Conservation (phyloP, 176 grass and related monocot species). For the Aegilops umbellulata region DNA sequence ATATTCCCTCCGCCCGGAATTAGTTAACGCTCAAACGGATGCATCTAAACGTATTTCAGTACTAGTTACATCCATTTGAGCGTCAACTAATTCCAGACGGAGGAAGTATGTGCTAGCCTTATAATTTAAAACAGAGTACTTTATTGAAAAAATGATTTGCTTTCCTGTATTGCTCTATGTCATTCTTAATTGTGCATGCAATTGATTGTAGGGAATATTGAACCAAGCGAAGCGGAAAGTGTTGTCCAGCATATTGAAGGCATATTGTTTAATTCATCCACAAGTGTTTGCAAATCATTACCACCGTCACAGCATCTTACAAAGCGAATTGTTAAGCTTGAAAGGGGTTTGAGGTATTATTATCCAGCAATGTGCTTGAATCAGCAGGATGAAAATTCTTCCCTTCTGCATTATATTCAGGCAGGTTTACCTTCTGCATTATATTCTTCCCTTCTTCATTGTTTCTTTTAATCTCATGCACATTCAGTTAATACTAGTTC, state of each 20-base stretch:
- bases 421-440: slow-evolving; percentile 57
- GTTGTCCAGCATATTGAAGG: slow-evolving; percentile 65
- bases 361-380: slow-evolving; percentile 68
- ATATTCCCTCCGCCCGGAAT: too few species aligned
- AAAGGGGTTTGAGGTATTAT: slow-evolving; percentile 72
- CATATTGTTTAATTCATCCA: slow-evolving; percentile 55
- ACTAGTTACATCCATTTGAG: too few species aligned
- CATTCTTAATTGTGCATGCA: slow-evolving; percentile 14
- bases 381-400: slow-evolving; percentile 87
- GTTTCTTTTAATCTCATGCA: neutral
- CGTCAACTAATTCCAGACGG: too few species aligned
- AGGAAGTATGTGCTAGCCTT: neutral
- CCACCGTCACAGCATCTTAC: slow-evolving; percentile 82
- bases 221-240: slow-evolving; percentile 63
- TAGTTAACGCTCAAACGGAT: too few species aligned
- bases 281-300: slow-evolving; percentile 57
- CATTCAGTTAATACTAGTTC: neutral
- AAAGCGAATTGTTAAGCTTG: slow-evolving; percentile 90
- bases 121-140: neutral
- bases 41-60: too few species aligned
- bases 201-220: slow-evolving; percentile 75
- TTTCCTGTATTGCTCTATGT: neutral
- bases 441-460: too few species aligned
- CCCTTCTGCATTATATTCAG: slow-evolving; percentile 91
- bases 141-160: slow-evolving; percentile 1